A percentile compares a stretch with the other conserved stretches of the same genome.
These are phyloP conservation scores for Fagopyrum esculentum DNA, from an alignment of 148 eudicot species.

Conservation along the genomic window DNA sequence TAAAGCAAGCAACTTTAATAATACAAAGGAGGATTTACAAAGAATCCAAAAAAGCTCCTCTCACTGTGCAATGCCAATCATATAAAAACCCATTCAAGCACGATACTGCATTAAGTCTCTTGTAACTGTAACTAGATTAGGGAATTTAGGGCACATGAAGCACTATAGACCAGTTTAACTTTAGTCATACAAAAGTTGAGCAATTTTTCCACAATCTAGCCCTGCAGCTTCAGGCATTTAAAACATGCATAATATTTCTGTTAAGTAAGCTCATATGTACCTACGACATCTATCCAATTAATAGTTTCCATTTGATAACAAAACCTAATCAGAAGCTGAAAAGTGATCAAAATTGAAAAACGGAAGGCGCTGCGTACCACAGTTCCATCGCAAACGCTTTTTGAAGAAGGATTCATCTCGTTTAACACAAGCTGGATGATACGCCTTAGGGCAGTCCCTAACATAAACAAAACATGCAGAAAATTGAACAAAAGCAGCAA, in stretches of 20 bases:
- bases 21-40: background rate
- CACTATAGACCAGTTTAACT: background rate
- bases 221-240: background rate
- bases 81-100: background rate
- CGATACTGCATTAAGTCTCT: background rate
- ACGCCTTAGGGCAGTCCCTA: conserved; percentile 92
- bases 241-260: background rate
- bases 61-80: background rate
- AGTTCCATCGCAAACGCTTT: conserved; percentile 58
- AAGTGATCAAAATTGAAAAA: background rate
- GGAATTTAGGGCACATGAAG: background rate
- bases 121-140: background rate
- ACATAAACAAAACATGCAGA: conserved; percentile 4
- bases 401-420: conserved; percentile 77
- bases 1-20: background rate
- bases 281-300: background rate
- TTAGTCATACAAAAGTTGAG: background rate
- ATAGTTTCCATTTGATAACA: background rate
- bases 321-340: background rate
- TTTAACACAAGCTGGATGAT: conserved; percentile 86
- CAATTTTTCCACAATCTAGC: background rate
- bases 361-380: conserved; percentile 43
- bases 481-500: background rate
- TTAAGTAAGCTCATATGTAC: background rate
- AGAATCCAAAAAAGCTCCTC: background rate